Evolutionary conservation across 208 protist genomes (phyloP), one percentile per base, ranked within the genome.

Genomic region (Tetramitus jugosus): DNA sequence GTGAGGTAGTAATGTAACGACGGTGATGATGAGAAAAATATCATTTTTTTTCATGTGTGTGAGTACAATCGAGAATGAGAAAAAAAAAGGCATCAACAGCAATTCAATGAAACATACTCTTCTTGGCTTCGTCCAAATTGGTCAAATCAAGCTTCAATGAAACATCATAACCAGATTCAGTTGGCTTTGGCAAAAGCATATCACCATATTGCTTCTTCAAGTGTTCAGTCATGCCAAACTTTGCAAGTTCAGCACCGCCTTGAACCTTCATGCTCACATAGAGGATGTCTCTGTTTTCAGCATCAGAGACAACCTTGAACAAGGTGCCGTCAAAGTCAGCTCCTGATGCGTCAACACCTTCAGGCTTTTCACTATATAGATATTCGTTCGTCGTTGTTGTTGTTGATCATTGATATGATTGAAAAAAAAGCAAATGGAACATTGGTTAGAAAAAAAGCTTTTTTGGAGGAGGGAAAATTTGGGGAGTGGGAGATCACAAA

Each of bases 271-370:
- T 52, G 39, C 10, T 42, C n/a, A 72, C 0, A 10, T 6, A n/a
- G 65, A 72, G 37, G 37, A 37, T 31, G 4, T 45, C 26, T 29
- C 53, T 53, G 3, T 53, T 53, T 10, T 39, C 65, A 46, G 13
- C 42, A 45, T 53, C 65, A 53, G 65, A 33, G 23, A 39, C 8
- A 53, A 72, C 3, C 20, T n/a, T 10, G n/a, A 72, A 72, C 37
- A 31, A 53, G 37, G 65, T 35, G 20, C 65, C 65, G 53, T 72
- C 65, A 31, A 72, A 72, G 53, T 72, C 65, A 53, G 29, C 37
- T 39, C 37, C 65, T 7, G 14, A 42, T n/a, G 53, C 65, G 37
- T 52, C 29, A 14, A 45, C 31, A 20, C 31, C 13, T 43, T 13
- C 1, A 26, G 4, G 13, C 43, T 8, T 69, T 3, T 64, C 17